Conservation (phyloP, 176 grass and related monocot species). For the Carex kokanica region DNA sequence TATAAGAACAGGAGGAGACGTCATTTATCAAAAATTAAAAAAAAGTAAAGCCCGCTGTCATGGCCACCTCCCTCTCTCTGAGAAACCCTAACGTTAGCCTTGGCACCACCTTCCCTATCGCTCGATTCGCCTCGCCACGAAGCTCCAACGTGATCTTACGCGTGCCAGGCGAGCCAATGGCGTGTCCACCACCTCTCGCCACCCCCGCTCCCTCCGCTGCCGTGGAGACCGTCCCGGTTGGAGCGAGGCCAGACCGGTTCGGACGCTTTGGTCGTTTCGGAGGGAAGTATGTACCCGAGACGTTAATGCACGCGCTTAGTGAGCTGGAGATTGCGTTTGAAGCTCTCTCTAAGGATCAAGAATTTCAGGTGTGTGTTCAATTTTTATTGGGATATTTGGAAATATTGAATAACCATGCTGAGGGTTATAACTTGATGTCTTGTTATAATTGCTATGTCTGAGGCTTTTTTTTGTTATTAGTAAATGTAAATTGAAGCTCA, state of each 20-base stretch:
- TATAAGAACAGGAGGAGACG: neutral
- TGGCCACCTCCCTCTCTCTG: constrained; percentile 40
- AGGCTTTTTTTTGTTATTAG: neutral
- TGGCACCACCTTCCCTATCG: neutral
- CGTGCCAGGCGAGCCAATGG: neutral
- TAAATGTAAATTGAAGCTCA: neutral
- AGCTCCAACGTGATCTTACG: neutral
- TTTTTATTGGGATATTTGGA: neutral
- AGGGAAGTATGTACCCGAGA: constrained; percentile 96
- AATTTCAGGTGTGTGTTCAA: constrained; percentile 63
- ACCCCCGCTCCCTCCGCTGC: constrained; percentile 12
- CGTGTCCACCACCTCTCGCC: constrained; percentile 36
- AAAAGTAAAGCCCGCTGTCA: neutral
- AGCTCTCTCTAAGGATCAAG: constrained; percentile 48
- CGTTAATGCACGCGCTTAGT: constrained; percentile 83
- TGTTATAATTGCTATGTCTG: neutral
- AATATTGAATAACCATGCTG: neutral
- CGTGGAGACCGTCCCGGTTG: neutral
- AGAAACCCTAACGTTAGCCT: constrained; percentile 43
- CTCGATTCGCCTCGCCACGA: neutral
- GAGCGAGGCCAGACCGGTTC: constrained; percentile 51
- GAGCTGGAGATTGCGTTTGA: constrained; percentile 78
- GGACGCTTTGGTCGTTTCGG: constrained; percentile 85
- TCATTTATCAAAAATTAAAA: neutral
- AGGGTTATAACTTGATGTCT: neutral